Evolutionary conservation across 2,329 filamentous ascomycete genomes (phyloP), one percentile per base, ranked within the genome.

Genomic region (Stagonosporopsis chrysanthemi): DNA sequence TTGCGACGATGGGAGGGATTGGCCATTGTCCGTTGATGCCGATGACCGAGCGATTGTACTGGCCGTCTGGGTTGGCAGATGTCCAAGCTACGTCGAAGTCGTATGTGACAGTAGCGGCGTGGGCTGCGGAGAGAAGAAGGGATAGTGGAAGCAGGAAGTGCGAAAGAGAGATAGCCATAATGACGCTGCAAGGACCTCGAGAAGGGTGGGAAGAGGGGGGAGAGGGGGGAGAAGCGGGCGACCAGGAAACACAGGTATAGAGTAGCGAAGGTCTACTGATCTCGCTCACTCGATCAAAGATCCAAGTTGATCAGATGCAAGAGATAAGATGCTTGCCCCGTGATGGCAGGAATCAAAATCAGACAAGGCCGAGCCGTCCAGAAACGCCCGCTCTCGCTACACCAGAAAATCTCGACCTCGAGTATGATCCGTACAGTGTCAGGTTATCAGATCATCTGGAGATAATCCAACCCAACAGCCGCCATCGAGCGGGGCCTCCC

Each of bases 1-100:
- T 91, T 60, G 87, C 86, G 62, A 90, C 85, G 42, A 95, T 85
- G 41, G 90, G 75, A 6, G 90, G 90, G 0, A 90, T 83, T 0
- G 91, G 91, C 75, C 90, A 92, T 69, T 89, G 81, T 33, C 87
- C 86, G 69, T 94, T 92, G 76, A 92, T 90, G 35, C 88, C 84
- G 49, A 92, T 84, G n/a, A 79, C 77, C 3, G 80, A 77, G n/a
- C 84, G 78, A 24, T 77, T 78, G 22, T 69, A 62, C 56, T 80
- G 68, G n/a, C 81, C 82, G 72, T 86, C 84, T 9, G 84, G 84
- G 61, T 84, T 84, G 15, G 82, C 81, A 42, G 72, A 78, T 4
- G 83, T 79, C 84, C 84, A 86, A 14, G 76, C 80, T 61, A 85
- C 75, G 61, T 85, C 81, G 66, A 81, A 85, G 62, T 84, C 75